A percentile compares a stretch with the other conserved stretches of the same genome.
phyloP scores from a whole-genome alignment of 1,284 basidiomycete genomes.

The Austroboletus niveus region DNA sequence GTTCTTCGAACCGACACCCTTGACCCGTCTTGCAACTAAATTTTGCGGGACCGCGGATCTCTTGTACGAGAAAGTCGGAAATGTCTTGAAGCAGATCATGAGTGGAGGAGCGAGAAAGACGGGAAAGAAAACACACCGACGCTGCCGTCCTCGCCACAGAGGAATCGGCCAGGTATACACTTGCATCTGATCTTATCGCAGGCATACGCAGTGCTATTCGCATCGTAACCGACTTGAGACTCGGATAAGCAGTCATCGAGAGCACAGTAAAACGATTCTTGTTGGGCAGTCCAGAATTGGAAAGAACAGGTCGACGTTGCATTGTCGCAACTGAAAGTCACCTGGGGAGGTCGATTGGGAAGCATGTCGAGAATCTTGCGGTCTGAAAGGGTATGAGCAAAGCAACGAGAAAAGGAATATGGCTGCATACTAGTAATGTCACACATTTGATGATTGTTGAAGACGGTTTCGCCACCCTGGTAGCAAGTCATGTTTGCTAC shows the following conservation, averaged over 20 bases:
- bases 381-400: slow-evolving; percentile 45
- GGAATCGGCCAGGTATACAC: slow-evolving; percentile 89
- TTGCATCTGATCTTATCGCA: slow-evolving; percentile 86
- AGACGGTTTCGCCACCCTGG: slow-evolving; percentile 86
- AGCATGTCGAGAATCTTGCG: slow-evolving; percentile 89
- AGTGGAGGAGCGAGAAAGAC: not conserved
- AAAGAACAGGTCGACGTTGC: slow-evolving; percentile 72
- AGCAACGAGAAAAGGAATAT: not conserved
- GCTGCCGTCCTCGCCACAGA: slow-evolving; percentile 95
- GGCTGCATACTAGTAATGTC: slow-evolving; percentile 85
- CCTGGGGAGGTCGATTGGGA: slow-evolving; percentile 86
- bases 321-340: slow-evolving; percentile 87
- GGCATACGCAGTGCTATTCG: slow-evolving; percentile 72
- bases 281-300: slow-evolving; percentile 95
- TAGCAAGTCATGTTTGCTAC: slow-evolving; percentile 88
- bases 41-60: slow-evolving; percentile 87
- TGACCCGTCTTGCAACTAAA: slow-evolving; percentile 80
- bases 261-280: slow-evolving; percentile 95
- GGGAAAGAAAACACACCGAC: slow-evolving; percentile 61
- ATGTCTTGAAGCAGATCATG: slow-evolving; percentile 62
- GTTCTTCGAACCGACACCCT: slow-evolving; percentile 89
- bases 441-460: slow-evolving; percentile 95
- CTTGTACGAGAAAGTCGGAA: slow-evolving; percentile 86
- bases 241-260: slow-evolving; percentile 65
- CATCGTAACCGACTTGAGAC: slow-evolving; percentile 54